Evolutionary conservation across 495 filamentous ascomycete genomes (phyloP).

Genomic region (Aspergillus egyptiacus): DNA sequence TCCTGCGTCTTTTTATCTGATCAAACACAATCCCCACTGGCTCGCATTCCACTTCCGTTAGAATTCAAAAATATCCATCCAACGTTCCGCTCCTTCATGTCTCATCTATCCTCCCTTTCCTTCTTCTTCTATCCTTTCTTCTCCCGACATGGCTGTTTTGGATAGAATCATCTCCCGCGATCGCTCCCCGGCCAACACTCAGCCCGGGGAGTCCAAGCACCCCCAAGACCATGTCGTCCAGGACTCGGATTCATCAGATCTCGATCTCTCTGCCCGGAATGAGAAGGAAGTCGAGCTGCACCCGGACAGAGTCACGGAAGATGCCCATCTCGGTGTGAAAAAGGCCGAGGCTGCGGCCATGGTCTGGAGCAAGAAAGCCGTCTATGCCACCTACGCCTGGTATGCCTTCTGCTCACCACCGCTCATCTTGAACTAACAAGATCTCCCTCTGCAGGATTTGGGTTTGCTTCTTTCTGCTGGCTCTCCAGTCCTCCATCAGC

Average conservation of each 20-base stretch:
- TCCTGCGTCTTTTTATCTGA: too few species aligned
- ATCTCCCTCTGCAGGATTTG: constrained; percentile 37
- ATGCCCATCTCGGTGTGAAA: constrained; percentile 35
- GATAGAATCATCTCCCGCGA: constrained; percentile 4
- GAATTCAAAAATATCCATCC: too few species aligned
- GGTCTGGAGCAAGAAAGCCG: constrained; percentile 33
- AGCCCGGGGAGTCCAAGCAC: not conserved
- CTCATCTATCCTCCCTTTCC: not conserved
- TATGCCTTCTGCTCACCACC: constrained; percentile 12
- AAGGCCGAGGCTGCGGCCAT: constrained; percentile 39
- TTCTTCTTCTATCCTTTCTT: not conserved
- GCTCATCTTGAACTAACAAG: not conserved
- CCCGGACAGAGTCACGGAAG: constrained; percentile 23
- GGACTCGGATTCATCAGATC: constrained; percentile 8
- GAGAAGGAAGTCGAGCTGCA: constrained; percentile 28
- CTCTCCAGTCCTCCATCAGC: constrained; percentile 33
- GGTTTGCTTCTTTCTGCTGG: constrained; percentile 40
- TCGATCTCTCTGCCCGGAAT: constrained; percentile 16
- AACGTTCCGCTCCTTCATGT: not conserved
- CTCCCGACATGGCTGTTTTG: not conserved
- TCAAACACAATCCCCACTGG: too few species aligned
- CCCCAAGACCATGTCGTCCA: constrained; percentile 3
- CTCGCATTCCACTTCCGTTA: too few species aligned
- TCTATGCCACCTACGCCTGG: constrained; percentile 34
- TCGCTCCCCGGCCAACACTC: constrained; percentile 2